These are phyloP conservation scores for Gnaphalium uliginosum DNA, from an alignment of 129 eudicot genomes.

Conservation along the genomic window DNA sequence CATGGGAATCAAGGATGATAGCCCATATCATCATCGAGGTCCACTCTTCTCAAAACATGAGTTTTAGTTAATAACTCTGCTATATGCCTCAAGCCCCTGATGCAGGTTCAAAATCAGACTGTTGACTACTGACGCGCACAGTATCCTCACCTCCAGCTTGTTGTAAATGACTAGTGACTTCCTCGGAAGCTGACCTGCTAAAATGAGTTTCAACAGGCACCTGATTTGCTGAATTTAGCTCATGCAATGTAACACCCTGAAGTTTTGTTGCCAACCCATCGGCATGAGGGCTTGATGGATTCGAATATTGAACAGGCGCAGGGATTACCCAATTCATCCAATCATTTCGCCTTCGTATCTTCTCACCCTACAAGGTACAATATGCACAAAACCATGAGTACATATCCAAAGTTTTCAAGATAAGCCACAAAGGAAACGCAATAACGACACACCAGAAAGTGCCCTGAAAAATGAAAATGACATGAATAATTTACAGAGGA, in stretches of 20 bases:
- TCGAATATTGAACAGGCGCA: conserved; percentile 31
- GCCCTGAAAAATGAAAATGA: background rate
- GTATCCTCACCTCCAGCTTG: conserved; percentile 28
- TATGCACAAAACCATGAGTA: background rate
- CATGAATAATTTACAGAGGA: background rate
- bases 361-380: conserved; percentile 42
- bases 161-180: conserved; percentile 28
- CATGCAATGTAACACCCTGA: conserved; percentile 40
- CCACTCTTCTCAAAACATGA: conserved; percentile 32
- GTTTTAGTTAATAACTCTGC: conserved; percentile 22
- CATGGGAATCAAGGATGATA: conserved; percentile 37
- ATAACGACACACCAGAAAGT: background rate
- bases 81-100: conserved; percentile 31
- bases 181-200: conserved; percentile 44
- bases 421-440: background rate
- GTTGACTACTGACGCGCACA: conserved; percentile 15
- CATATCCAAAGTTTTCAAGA: background rate
- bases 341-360: conserved; percentile 53
- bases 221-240: conserved; percentile 29
- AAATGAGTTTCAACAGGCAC: conserved; percentile 25
- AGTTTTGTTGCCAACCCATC: conserved; percentile 34
- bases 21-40: conserved; percentile 40
- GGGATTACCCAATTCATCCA: conserved; percentile 65
- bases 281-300: conserved; percentile 47
- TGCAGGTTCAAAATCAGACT: conserved; percentile 34